phyloP scores from a whole-genome alignment of 2,329 filamentous ascomycete species.

The Sclerotinia minor region DNA sequence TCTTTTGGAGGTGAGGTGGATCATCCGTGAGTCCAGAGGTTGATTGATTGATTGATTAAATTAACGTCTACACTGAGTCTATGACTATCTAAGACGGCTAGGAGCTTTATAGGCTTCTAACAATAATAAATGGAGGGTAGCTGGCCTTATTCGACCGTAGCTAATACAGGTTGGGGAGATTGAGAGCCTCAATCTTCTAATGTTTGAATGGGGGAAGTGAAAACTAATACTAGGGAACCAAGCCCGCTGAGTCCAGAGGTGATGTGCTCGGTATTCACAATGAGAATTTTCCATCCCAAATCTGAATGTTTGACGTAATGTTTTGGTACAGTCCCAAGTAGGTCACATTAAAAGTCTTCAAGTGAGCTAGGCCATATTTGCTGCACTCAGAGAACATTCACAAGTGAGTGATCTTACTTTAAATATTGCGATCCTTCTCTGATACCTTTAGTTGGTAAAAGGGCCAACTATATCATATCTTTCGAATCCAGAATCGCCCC shows the following conservation, averaged over 20 bases:
- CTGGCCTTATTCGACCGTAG: no score
- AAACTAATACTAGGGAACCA: no score
- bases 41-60: no score
- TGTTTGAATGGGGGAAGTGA: no score
- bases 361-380: not conserved
- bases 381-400: not conserved
- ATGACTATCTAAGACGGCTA: no score
- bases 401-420: not conserved
- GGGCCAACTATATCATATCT: constrained; percentile 43
- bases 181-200: no score
- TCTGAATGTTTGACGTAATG: not conserved
- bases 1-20: no score
- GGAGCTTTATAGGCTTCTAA: no score
- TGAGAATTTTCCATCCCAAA: not conserved
- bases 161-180: no score
- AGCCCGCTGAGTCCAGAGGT: not conserved
- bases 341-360: not conserved
- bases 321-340: not conserved
- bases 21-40: not conserved
- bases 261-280: not conserved
- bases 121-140: no score
- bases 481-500: constrained; percentile 29
- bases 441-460: not conserved
- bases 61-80: no score
- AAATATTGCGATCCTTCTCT: not conserved